A percentile compares a stretch with the other conserved stretches of the same genome.
These are phyloP conservation scores for Boletus pseudopeckii DNA, from an alignment of 768 basidiomycete species.

Conservation along the genomic window DNA sequence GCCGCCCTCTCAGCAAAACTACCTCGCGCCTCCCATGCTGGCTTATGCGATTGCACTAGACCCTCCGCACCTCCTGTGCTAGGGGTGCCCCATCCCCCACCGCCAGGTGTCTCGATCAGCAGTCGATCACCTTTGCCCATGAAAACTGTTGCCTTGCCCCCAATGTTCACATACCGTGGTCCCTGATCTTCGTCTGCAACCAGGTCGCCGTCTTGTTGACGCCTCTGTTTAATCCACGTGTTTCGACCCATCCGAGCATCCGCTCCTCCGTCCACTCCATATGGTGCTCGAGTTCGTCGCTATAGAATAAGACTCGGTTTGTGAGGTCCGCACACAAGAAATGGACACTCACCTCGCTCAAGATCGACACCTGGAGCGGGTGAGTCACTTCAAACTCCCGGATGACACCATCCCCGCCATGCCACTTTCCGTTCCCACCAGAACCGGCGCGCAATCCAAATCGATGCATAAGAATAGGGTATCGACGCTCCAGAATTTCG, in stretches of 20 bases:
- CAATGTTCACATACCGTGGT: constrained; percentile 74
- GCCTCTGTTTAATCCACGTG: constrained; percentile 78
- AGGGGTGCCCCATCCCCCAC: constrained; percentile 74
- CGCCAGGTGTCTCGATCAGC: constrained; percentile 85
- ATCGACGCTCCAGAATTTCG: constrained; percentile 90
- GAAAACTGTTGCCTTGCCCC: constrained; percentile 81
- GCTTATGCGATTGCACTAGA: constrained; percentile 28
- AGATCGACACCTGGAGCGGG: constrained; percentile 80
- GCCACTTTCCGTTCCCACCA: constrained; percentile 67
- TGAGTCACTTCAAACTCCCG: constrained; percentile 82
- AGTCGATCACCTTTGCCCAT: constrained; percentile 87
- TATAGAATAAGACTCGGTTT: constrained; percentile 23
- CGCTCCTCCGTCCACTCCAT: constrained; percentile 79
- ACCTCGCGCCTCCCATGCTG: constrained; percentile 66
- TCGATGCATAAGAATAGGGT: constrained; percentile 84
- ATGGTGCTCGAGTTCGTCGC: constrained; percentile 83
- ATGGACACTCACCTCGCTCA: constrained; percentile 63
- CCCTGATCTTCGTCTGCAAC: constrained; percentile 35
- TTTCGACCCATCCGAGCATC: constrained; percentile 72
- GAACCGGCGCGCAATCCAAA: constrained; percentile 74
- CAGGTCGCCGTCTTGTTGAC: constrained; percentile 65
- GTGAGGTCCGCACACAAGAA: neutral
- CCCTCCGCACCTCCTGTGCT: constrained; percentile 11
- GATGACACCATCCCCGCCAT: constrained; percentile 81
- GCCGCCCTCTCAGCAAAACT: constrained; percentile 64